A percentile compares a stretch with the other conserved stretches of the same genome.
Conservation (phyloP, 2,329 filamentous ascomycete genomes). For the Verticillium nonalfalfae region DNA sequence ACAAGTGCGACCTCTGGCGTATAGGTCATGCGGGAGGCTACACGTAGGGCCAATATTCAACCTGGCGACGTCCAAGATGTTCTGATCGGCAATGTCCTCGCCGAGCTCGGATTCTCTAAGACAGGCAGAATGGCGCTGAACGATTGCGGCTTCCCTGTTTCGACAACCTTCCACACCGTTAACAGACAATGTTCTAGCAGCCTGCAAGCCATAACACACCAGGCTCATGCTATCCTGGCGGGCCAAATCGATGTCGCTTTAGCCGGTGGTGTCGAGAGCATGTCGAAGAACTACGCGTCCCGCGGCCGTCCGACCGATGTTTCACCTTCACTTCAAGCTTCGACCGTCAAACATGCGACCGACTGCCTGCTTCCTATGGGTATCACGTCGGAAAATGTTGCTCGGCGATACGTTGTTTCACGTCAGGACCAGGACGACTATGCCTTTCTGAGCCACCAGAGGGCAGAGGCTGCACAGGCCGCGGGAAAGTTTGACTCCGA, state of each 20-base stretch:
- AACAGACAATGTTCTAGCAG: slow-evolving; percentile 61
- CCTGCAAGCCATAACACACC: slow-evolving; percentile 54
- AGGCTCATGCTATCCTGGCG: slow-evolving; percentile 54
- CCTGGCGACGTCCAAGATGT: slow-evolving; percentile 50
- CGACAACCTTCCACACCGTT: slow-evolving; percentile 57
- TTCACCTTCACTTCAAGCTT: slow-evolving; percentile 33
- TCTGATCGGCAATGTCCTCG: slow-evolving; percentile 58
- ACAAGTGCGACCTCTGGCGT: too few species aligned
- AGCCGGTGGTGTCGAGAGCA: slow-evolving; percentile 63
- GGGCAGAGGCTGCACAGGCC: slow-evolving; percentile 49
- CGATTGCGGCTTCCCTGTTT: slow-evolving; percentile 54
- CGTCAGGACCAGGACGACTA: slow-evolving; percentile 58
- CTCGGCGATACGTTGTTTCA: slow-evolving; percentile 51
- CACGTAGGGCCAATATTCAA: slow-evolving; percentile 32
- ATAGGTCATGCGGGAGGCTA: slow-evolving; percentile 32
- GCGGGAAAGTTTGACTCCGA: slow-evolving; percentile 55
- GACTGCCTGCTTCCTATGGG: slow-evolving; percentile 69
- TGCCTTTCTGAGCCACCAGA: slow-evolving; percentile 48
- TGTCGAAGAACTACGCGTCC: slow-evolving; percentile 61
- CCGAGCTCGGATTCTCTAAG: slow-evolving; percentile 61
- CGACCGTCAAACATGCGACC: slow-evolving; percentile 45
- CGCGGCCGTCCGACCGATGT: slow-evolving; percentile 16
- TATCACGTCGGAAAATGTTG: slow-evolving; percentile 61
- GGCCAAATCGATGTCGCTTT: slow-evolving; percentile 56
- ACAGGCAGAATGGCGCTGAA: slow-evolving; percentile 61